These are phyloP conservation scores for Adansonia rubrostipa DNA, from an alignment of 441 rosid species.

Conservation along the genomic window DNA sequence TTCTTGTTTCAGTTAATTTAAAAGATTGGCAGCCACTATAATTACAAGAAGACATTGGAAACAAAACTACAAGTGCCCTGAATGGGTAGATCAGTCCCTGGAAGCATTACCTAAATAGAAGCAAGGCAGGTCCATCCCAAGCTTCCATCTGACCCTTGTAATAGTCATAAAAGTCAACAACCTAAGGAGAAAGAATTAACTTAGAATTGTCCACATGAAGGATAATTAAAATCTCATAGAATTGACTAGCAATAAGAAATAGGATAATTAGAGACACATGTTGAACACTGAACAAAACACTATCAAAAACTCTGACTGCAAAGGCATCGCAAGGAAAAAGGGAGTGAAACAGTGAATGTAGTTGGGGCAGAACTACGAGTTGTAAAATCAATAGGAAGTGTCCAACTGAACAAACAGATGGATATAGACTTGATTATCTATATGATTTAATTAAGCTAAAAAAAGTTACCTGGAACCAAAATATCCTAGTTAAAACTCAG, in stretches of 20 bases:
- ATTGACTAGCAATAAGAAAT: background rate
- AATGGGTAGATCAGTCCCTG: constrained; percentile 9
- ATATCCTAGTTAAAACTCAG: background rate
- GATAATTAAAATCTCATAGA: constrained; percentile 18
- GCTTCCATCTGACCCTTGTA: constrained; percentile 99
- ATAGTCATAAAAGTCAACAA: constrained; percentile 90
- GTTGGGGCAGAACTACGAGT: background rate
- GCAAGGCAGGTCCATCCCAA: constrained; percentile 99
- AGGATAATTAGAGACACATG: background rate
- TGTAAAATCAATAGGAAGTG: background rate
- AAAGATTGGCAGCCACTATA: constrained; percentile 6
- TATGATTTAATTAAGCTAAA: background rate
- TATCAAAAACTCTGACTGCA: background rate
- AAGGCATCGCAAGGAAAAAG: constrained; percentile 11
- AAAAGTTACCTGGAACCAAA: background rate
- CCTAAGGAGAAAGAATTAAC: constrained; percentile 48
- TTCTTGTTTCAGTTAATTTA: background rate
- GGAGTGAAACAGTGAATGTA: background rate
- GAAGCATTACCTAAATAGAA: constrained; percentile 79
- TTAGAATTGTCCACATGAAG: constrained; percentile 22
- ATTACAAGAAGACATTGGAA: constrained; percentile 8
- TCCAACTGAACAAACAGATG: constrained; percentile 5
- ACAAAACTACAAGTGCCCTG: constrained; percentile 1
- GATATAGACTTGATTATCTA: background rate
- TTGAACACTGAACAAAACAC: background rate